A percentile compares a stretch with the other conserved stretches of the same genome.
These are phyloP conservation scores for Penicillium steckii DNA, from an alignment of 495 filamentous ascomycete genomes.

Conservation along the genomic window DNA sequence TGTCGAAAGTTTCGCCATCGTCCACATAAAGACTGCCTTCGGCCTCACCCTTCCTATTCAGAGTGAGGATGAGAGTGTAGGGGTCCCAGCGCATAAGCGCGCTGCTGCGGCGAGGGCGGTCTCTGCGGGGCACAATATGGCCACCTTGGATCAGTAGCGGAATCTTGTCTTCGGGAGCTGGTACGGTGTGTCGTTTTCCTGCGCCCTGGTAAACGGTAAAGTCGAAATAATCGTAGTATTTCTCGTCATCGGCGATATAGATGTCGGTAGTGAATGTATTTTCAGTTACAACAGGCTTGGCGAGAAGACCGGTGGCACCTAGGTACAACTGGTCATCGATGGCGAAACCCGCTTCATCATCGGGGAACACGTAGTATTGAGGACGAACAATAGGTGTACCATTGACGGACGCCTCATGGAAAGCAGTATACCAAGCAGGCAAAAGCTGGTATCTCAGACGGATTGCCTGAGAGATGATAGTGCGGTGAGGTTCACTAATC, in stretches of 20 bases:
- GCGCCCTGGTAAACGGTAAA: constrained; percentile 69
- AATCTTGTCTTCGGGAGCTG: constrained; percentile 78
- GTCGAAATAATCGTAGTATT: constrained; percentile 94
- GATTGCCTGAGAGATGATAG: constrained; percentile 83
- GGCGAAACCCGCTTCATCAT: constrained; percentile 79
- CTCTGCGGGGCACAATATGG: constrained; percentile 86
- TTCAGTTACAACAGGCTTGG: constrained; percentile 80
- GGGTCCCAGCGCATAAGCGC: constrained; percentile 92
- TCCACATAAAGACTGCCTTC: constrained; percentile 86
- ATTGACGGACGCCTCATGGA: constrained; percentile 79
- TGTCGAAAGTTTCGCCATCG: constrained; percentile 91
- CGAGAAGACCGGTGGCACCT: constrained; percentile 79
- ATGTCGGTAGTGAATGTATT: constrained; percentile 70
- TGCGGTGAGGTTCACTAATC: constrained; percentile 75
- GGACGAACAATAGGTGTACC: constrained; percentile 88
- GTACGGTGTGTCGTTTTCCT: constrained; percentile 64
- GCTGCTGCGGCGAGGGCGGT: constrained; percentile 78
- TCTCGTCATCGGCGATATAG: constrained; percentile 81
- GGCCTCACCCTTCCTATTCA: constrained; percentile 69
- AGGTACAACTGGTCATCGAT: constrained; percentile 95
- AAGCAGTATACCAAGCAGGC: constrained; percentile 95
- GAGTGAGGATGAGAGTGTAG: constrained; percentile 81
- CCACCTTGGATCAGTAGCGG: constrained; percentile 90
- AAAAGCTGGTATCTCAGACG: constrained; percentile 86
- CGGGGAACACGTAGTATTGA: constrained; percentile 86